A percentile compares a stretch with the other conserved stretches of the same genome.
These are phyloP conservation scores for Colletotrichum caudatum DNA, from an alignment of 2,329 filamentous ascomycete genomes.

Conservation along the genomic window DNA sequence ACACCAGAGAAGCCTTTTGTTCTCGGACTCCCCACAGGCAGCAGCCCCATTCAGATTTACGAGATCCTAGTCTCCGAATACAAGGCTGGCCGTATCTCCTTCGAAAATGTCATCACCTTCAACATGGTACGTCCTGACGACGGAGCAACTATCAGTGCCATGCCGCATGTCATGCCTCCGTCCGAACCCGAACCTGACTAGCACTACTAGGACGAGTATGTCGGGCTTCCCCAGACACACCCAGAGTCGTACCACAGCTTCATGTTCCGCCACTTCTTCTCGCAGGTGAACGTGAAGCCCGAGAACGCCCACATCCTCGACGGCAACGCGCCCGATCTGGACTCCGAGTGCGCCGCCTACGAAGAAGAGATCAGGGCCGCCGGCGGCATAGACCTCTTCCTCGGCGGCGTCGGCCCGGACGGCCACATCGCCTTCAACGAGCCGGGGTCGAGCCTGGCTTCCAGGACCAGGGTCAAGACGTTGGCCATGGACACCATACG, in stretches of 20 bases:
- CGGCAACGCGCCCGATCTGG: constrained; percentile 76
- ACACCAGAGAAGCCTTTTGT: constrained; percentile 44
- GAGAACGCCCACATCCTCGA: constrained; percentile 79
- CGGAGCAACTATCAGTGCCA: fast-evolving
- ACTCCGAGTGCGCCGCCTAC: constrained; percentile 78
- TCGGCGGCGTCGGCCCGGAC: constrained; percentile 81
- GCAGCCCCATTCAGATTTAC: constrained; percentile 44
- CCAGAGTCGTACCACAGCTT: constrained; percentile 84
- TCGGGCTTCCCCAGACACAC: constrained; percentile 78
- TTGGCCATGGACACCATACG: constrained; percentile 82
- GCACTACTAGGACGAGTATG: constrained; percentile 76
- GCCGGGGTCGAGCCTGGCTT: constrained; percentile 77
- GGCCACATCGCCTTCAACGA: constrained; percentile 88
- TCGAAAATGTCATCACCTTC: constrained; percentile 80
- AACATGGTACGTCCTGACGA: constrained; percentile 67
- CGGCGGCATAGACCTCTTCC: constrained; percentile 82
- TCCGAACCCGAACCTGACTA: neutral
- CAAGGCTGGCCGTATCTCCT: constrained; percentile 60
- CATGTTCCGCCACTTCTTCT: constrained; percentile 87
- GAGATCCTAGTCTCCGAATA: constrained; percentile 72
- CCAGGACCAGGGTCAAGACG: constrained; percentile 80
- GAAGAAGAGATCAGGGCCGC: constrained; percentile 76
- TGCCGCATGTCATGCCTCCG: no score
- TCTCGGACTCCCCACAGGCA: constrained; percentile 45
- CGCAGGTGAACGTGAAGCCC: constrained; percentile 77